Base-by-base conservation (phyloP, 2,329 filamentous ascomycete genomes). In the Clarireedia sp. region DNA sequence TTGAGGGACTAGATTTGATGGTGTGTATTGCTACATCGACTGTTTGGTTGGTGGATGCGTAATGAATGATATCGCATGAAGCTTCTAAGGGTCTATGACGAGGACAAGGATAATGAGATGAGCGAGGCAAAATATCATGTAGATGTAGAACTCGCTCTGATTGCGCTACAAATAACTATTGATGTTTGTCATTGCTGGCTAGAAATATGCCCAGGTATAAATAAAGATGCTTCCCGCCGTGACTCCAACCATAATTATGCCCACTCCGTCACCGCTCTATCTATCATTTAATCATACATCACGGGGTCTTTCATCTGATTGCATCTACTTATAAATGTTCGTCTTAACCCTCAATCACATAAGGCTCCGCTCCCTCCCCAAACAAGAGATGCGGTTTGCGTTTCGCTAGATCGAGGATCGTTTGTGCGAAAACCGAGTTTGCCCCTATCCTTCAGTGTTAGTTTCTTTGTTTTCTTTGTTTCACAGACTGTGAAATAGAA, bases 341-440 rank as follows among this genome's bases (percentile, higher is more conserved):
- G 3, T 17, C 2, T 53, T 12, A 54, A 12, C 14, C n/a, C 52
- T 68, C 62, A 54, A 75, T 62, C n/a, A 71, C 63, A 67, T 88
- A 89, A 29, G 82, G 74, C 60, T 77, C 72, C 3, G 76, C 77
- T 0, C 81, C 82, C 48, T 80, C 71, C 14, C 83, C 85, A 69
- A 96, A 96, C 40, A 97, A 78, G 63, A 97, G 70, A 70, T 95
- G 82, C 3, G 94, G 94, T 71, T 95, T 96, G 68, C 92, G 77
- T 71, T 86, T 85, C 1, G 91, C 94, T 51, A 99, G 69, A 73
- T 96, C 90, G 51, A 99, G 74, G 46, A 99, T 89, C 0, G 91
- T 95, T 70, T 90, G 86, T 14, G 92, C 90, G 72, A 96, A 97
- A 10, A 99, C 90, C 0, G 90, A 94, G 64, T 99, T 99, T 10